phyloP scores from a whole-genome alignment of 352 stramenopile genomes.

The Phytophthora sp. region DNA sequence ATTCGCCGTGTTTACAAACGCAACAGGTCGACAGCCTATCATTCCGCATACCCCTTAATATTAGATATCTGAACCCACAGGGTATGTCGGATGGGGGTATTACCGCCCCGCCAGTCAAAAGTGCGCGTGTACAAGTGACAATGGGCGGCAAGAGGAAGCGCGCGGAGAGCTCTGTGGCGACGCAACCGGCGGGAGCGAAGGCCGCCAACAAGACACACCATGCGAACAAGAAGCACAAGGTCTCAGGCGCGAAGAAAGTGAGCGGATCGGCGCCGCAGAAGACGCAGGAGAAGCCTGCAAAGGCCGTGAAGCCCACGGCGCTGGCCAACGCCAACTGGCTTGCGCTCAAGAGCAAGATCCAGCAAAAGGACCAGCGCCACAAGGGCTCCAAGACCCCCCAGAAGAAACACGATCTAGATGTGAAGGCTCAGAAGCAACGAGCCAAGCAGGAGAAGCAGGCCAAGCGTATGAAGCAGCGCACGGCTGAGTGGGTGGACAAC shows the following conservation, averaged over 20 bases:
- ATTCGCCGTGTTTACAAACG: constrained; percentile 25
- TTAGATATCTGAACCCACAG: not conserved
- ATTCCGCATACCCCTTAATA: too few relatives aligned
- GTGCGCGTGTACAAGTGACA: not conserved
- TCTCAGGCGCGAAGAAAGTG: constrained; percentile 12
- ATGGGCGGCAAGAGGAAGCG: constrained; percentile 49
- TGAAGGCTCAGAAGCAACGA: constrained; percentile 47
- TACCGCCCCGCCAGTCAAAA: constrained; percentile 21
- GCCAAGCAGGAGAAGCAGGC: constrained; percentile 53
- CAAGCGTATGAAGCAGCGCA: constrained; percentile 56
- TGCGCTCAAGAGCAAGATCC: constrained; percentile 77
- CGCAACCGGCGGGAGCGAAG: not conserved
- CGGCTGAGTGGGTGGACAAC: constrained; percentile 83
- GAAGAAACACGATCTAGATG: constrained; percentile 45
- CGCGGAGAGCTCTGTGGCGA: not conserved
- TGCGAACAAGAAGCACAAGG: constrained; percentile 27
- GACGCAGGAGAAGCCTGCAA: constrained; percentile 23
- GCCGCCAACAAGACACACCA: not conserved
- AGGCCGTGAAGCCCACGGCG: constrained; percentile 11
- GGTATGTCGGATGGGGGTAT: not conserved
- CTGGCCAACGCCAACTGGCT: constrained; percentile 77
- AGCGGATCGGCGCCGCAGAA: constrained; percentile 21
- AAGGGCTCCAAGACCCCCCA: constrained; percentile 20
- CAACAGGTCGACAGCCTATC: too few relatives aligned
- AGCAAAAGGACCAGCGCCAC: constrained; percentile 34